These are phyloP conservation scores for Leptographium procerum DNA, from an alignment of 2,329 filamentous ascomycete genomes.

Conservation along the genomic window DNA sequence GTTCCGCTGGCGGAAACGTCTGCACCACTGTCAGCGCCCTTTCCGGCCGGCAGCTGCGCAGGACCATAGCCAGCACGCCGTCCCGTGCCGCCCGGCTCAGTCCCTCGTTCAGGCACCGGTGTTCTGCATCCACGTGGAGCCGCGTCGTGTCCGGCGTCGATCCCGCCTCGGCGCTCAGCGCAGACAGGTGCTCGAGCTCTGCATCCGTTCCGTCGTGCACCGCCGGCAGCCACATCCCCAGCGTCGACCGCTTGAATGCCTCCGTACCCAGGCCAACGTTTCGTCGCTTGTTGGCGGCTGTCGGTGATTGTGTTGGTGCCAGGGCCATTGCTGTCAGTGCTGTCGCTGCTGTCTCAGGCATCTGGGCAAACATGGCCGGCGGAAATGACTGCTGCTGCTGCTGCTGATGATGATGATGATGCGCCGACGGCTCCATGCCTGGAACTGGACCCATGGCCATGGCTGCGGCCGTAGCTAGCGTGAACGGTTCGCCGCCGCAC, in stretches of 20 bases:
- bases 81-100: slow-evolving; percentile 42
- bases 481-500: slow-evolving; percentile 27
- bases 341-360: not conserved
- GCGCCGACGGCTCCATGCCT: not conserved
- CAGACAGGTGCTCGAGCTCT: slow-evolving; percentile 33
- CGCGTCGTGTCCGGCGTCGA: slow-evolving; percentile 19
- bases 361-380: not conserved
- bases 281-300: not conserved
- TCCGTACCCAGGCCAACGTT: slow-evolving; percentile 22
- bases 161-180: slow-evolving; percentile 27
- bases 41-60: slow-evolving; percentile 42
- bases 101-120: slow-evolving; percentile 24
- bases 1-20: slow-evolving; percentile 50
- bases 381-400: not conserved
- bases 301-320: not conserved
- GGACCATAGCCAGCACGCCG: slow-evolving; percentile 50
- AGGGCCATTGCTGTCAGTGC: not conserved
- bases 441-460: not conserved
- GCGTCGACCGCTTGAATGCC: slow-evolving; percentile 37
- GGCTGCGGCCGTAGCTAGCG: slow-evolving; percentile 11
- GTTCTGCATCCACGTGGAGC: slow-evolving; percentile 21
- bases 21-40: slow-evolving; percentile 41
- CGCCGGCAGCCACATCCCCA: slow-evolving; percentile 40
- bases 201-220: slow-evolving; percentile 31
- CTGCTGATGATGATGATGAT: not conserved